A percentile compares a stretch with the other conserved stretches of the same genome.
Evolutionary conservation across 495 filamentous ascomycete species (phyloP).

Genomic region (Terfezia boudieri): DNA sequence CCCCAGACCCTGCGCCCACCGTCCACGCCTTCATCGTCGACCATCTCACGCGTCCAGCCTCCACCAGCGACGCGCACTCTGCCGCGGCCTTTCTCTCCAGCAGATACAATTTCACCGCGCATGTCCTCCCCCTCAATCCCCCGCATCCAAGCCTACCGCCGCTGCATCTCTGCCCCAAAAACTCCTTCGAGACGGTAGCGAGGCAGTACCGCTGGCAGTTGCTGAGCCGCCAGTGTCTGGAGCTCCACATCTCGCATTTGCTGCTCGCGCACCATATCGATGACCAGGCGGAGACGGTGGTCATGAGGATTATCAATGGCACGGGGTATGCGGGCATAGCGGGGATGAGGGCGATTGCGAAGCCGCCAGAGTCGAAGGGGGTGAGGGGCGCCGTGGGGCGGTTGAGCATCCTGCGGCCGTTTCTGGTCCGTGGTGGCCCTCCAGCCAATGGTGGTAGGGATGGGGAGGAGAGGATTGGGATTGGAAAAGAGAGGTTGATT

Average conservation of each 20-base stretch:
- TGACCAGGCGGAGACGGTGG: conserved; percentile 69
- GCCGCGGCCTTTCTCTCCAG: conserved; percentile 32
- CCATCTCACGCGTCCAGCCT: conserved; percentile 49
- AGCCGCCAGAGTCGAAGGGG: conserved; percentile 67
- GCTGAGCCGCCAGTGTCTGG: conserved; percentile 39
- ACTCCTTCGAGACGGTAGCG: conserved; percentile 50
- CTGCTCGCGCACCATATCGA: conserved; percentile 66
- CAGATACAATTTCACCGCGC: conserved; percentile 4
- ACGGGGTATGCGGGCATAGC: conserved; percentile 40
- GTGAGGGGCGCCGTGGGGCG: conserved; percentile 39
- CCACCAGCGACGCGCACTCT: conserved; percentile 38
- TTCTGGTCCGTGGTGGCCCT: too few relatives aligned
- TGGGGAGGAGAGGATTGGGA: too few relatives aligned
- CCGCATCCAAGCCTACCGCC: conserved; percentile 5
- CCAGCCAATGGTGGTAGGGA: too few relatives aligned
- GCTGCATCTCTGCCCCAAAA: conserved; percentile 23
- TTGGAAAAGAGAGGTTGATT: conserved; percentile 42
- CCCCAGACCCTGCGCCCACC: conserved; percentile 16
- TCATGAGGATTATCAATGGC: conserved; percentile 45
- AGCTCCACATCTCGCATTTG: conserved; percentile 25
- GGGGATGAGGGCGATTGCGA: conserved; percentile 39
- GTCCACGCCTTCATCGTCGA: conserved; percentile 56
- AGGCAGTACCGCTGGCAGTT: conserved; percentile 47
- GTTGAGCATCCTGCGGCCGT: too few relatives aligned
- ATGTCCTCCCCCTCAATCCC: conserved; percentile 18